A percentile compares a stretch with the other conserved stretches of the same genome.
Conservation (phyloP, 192 early-diverging fungal genomes). For the Funneliformis geosporum region DNA sequence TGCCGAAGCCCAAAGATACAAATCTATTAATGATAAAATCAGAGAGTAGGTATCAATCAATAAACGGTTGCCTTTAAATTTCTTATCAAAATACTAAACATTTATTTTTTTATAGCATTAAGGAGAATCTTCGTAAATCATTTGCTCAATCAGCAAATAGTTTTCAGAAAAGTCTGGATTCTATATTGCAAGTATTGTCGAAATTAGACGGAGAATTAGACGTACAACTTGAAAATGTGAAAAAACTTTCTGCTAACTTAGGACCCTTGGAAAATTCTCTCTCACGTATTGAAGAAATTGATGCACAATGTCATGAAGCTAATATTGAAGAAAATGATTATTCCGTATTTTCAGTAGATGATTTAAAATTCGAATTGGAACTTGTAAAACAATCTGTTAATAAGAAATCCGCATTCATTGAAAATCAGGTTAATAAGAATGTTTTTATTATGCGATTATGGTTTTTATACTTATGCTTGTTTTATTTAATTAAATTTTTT, state of each 20-base stretch:
- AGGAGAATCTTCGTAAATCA: conserved; percentile 75
- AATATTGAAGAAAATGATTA: conserved; percentile 94
- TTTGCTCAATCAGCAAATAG: conserved; percentile 85
- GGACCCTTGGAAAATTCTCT: conserved; percentile 56
- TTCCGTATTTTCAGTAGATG: conserved; percentile 89
- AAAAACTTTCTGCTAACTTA: conserved; percentile 56
- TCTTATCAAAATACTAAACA: background rate
- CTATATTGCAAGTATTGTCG: conserved; percentile 65
- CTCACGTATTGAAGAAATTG: conserved; percentile 58
- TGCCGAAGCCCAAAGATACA: conserved; percentile 78
- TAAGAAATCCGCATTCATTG: conserved; percentile 86
- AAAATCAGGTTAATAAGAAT: conserved; percentile 71
- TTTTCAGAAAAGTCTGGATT: conserved; percentile 71
- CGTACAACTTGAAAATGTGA: conserved; percentile 66
- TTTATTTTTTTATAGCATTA: conserved; percentile 54
- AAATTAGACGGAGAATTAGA: conserved; percentile 79
- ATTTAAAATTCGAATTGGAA: conserved; percentile 83
- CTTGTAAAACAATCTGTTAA: conserved; percentile 76
- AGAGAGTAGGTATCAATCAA: conserved; percentile 59
- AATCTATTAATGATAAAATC: conserved; percentile 81
- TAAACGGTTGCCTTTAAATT: background rate
- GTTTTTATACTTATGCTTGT: background rate
- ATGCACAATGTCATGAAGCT: conserved; percentile 74
- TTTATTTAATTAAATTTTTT: background rate
- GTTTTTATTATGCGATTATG: conserved; percentile 1